Base-by-base conservation (phyloP, 2,329 filamentous ascomycete species). In the Penicillium glabrum region DNA sequence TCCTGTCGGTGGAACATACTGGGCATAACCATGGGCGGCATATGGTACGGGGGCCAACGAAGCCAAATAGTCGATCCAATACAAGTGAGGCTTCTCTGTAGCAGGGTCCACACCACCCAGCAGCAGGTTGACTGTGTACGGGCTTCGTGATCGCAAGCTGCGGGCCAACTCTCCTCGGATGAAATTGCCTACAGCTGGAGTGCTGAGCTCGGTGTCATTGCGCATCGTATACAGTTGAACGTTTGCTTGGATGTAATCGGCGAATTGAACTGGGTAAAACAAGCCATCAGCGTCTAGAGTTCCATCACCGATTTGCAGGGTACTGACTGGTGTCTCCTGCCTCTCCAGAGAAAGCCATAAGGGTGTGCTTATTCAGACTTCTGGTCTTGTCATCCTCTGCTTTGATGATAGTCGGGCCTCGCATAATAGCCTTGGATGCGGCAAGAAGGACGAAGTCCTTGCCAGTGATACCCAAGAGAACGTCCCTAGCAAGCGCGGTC, bases 381-480 rank as follows among this genome's bases (percentile, higher is more conserved):
- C 91, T 86, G 64, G 95, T 99, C 86, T 99, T 99, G 85, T 99
- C 93, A 78, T 99, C 96, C 66, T 87, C 85, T 57, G 91, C 86
- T 80, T 99, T 99, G 74, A 99, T 88, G 77, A 99, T 89, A 58
- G 93, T 97, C 63, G 92, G 91, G 71, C 95, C 95, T 81, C 95
- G 88, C 93, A 98, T 98, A 70, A 93, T 91, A 74, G 95, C 95
- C 83, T 99, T 98, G 62, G 93, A 98, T 70, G 95, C 91, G 71
- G 92, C 95, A 76, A 99, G 88, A 84, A 99, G 87, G 81, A 93
- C 96, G 78, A 97, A 99, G 86, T 99, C 96, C 83, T 96, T 96
- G 82, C 95, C 96, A 59, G 93, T 97, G 77, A 99, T 96, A 72
- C 95, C 95, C 69, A 99, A 86, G 75, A 99, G 85, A 76, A 98